A percentile compares a stretch with the other conserved stretches of the same genome.
Evolutionary conservation across 176 grass and related monocot genomes (phyloP).

Genomic region (Oryza coarctata): DNA sequence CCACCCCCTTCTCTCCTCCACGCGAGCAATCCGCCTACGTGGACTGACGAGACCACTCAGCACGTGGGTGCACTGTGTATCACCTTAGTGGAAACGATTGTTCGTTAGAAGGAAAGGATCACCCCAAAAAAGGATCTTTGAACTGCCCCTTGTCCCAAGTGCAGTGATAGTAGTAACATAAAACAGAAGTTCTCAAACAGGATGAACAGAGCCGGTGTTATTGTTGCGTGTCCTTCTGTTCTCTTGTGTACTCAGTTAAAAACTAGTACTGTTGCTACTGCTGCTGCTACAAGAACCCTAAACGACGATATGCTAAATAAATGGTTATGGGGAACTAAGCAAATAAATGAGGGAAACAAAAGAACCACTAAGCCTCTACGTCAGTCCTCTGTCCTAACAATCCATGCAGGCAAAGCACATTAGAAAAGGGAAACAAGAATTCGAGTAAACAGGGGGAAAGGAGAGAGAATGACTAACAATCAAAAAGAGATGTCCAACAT

Average conservation of each 20-base stretch:
- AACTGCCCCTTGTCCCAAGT: background rate
- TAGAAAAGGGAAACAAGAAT: background rate
- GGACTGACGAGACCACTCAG: too few relatives aligned
- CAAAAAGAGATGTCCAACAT: background rate
- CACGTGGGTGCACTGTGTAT: too few relatives aligned
- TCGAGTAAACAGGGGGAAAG: background rate
- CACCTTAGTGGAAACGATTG: background rate
- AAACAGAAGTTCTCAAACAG: background rate
- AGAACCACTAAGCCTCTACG: background rate
- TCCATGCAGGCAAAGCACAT: background rate
- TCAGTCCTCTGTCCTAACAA: too few relatives aligned
- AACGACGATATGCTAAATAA: background rate
- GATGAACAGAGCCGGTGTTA: background rate
- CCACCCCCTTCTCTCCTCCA: too few relatives aligned
- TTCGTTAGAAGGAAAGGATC: background rate
- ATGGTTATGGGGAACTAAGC: background rate
- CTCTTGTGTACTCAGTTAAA: background rate
- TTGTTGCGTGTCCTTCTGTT: background rate
- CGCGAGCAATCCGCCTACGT: too few relatives aligned
- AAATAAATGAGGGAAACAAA: background rate
- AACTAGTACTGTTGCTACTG: background rate
- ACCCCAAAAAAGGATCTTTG: background rate
- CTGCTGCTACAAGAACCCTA: background rate
- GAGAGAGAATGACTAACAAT: background rate
- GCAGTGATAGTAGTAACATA: background rate